phyloP scores from a whole-genome alignment of 768 basidiomycete genomes.

The Chiua virens region DNA sequence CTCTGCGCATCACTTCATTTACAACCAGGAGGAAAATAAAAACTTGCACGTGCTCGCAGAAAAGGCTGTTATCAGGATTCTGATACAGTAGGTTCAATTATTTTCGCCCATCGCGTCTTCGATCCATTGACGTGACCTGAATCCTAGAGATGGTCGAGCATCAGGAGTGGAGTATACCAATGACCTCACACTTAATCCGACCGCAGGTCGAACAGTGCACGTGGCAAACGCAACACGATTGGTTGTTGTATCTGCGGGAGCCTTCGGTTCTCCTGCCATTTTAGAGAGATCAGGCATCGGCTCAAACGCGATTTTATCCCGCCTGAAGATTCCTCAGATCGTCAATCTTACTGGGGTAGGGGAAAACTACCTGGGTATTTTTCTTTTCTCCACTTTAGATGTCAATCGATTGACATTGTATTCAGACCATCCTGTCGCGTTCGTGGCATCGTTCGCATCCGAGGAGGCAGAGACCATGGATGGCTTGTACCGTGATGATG shows the following conservation, averaged over 20 bases:
- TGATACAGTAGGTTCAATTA: slow-evolving; percentile 43
- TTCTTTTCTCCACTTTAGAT: background rate
- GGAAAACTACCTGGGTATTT: slow-evolving; percentile 57
- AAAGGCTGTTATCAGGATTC: slow-evolving; percentile 45
- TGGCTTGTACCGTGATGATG: slow-evolving; percentile 40
- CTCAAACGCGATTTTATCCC: slow-evolving; percentile 44
- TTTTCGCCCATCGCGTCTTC: background rate
- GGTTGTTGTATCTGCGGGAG: slow-evolving; percentile 51
- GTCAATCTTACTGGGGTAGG: slow-evolving; percentile 77
- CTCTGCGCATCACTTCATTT: slow-evolving; percentile 50
- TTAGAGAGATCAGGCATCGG: slow-evolving; percentile 72
- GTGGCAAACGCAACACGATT: slow-evolving; percentile 41
- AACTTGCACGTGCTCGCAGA: slow-evolving; percentile 44
- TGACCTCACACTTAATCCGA: slow-evolving; percentile 18
- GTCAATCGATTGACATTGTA: background rate
- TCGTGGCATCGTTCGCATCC: slow-evolving; percentile 38
- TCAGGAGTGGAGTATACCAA: slow-evolving; percentile 55
- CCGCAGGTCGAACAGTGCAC: slow-evolving; percentile 22
- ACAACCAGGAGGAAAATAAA: slow-evolving; percentile 43
- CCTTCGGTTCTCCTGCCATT: slow-evolving; percentile 57
- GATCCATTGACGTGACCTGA: background rate
- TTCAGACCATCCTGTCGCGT: slow-evolving; percentile 32
- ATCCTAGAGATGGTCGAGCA: slow-evolving; percentile 29
- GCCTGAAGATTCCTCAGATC: slow-evolving; percentile 45
- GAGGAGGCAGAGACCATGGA: slow-evolving; percentile 53